These are phyloP conservation scores for Scheffersomyces insectosa DNA, from an alignment of 1,139 yeast genomes.

Conservation along the genomic window DNA sequence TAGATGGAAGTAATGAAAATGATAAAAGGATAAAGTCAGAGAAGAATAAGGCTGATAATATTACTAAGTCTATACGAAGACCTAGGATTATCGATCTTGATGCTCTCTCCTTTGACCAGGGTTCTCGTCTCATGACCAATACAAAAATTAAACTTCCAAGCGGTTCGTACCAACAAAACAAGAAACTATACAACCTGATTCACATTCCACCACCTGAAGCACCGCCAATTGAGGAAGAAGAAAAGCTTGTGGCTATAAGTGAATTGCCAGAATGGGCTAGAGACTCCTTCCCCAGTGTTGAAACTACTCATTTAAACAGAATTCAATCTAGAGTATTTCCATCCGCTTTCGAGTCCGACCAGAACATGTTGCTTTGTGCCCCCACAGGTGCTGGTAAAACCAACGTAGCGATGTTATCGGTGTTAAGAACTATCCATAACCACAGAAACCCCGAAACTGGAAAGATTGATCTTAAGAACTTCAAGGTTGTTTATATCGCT, in stretches of 20 bases:
- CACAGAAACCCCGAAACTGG: conserved; percentile 51
- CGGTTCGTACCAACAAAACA: conserved; percentile 78
- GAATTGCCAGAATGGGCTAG: conserved; percentile 83
- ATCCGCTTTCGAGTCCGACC: conserved; percentile 67
- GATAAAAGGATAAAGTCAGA: conserved; percentile 9
- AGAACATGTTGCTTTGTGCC: conserved; percentile 83
- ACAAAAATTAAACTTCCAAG: conserved; percentile 73
- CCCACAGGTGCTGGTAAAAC: conserved; percentile 99
- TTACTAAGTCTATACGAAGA: conserved; percentile 16
- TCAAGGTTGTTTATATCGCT: conserved; percentile 87
- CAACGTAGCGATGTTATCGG: conserved; percentile 85
- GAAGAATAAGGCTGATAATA: conserved; percentile 3
- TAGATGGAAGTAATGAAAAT: conserved; percentile 4
- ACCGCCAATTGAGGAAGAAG: conserved; percentile 56
- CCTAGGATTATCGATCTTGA: conserved; percentile 68
- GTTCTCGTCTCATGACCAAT: conserved; percentile 66
- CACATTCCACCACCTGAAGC: conserved; percentile 64
- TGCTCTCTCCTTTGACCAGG: conserved; percentile 67
- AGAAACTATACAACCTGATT: conserved; percentile 79
- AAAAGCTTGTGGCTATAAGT: conserved; percentile 56
- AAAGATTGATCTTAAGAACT: conserved; percentile 50
- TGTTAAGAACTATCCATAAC: conserved; percentile 61
- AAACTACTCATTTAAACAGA: conserved; percentile 68
- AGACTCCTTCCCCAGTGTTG: conserved; percentile 68
- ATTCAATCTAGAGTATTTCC: conserved; percentile 86